A percentile compares a stretch with the other conserved stretches of the same genome.
Conservation (phyloP, 139 green algal species). For the Marvania coccoides region DNA sequence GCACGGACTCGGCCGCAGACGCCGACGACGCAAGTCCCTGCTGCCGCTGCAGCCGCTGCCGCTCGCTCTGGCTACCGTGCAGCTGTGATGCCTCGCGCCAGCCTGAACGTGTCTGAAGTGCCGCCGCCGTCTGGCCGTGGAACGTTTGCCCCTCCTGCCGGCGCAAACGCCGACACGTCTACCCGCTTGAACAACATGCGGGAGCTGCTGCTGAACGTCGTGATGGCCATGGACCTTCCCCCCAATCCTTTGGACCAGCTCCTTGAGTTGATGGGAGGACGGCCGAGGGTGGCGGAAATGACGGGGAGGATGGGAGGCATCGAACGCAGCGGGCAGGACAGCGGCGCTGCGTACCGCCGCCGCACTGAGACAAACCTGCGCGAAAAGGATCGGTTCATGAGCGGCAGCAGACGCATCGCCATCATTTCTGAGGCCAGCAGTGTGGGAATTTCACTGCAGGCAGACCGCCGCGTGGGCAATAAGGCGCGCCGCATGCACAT, state of each 20-base stretch:
- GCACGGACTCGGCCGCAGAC: too few relatives aligned
- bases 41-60: too few relatives aligned
- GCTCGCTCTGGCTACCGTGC: too few relatives aligned
- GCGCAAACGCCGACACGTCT: too few relatives aligned
- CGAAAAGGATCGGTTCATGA: conserved; percentile 28
- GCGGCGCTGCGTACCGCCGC: conserved; percentile 46
- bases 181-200: too few relatives aligned
- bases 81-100: too few relatives aligned
- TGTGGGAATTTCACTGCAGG: conserved; percentile 56
- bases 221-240: conserved; percentile 69
- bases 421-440: conserved; percentile 86
- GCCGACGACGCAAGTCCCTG: too few relatives aligned
- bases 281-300: conserved; percentile 64
- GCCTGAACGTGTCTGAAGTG: too few relatives aligned
- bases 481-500: conserved; percentile 66
- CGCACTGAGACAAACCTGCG: conserved; percentile 42
- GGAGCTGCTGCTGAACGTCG: too few relatives aligned
- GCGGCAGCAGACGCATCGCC: conserved; percentile 75
- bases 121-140: too few relatives aligned
- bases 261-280: conserved; percentile 69
- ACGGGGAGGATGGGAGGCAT: conserved; percentile 49
- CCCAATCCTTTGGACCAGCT: conserved; percentile 85
- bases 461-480: conserved; percentile 28
- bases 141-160: too few relatives aligned
- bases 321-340: conserved; percentile 35